Base-by-base conservation (phyloP, 768 basidiomycete species). In the Scleroderma bovista region DNA sequence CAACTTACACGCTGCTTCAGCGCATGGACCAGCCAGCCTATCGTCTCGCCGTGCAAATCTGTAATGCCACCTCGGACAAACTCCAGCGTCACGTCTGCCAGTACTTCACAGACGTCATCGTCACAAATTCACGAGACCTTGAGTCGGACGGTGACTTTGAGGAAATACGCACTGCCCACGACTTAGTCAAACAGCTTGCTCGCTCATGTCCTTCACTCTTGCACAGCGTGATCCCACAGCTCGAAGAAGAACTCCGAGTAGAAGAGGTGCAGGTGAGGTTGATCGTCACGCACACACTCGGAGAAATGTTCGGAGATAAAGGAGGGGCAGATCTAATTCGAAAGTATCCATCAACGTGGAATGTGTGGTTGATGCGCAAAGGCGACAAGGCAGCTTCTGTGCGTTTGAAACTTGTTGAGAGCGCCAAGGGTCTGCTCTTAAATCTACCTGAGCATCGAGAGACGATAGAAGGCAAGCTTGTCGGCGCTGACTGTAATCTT, bases 31-130 rank as follows among this genome's bases (percentile, higher is more conserved):
- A 88, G 54, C 80, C 90, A 10, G 81, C 87, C 0, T 87, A 83
- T 65, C 81, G 88, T 32, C 77, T 96, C 32, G 92, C 91, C 0
- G 84, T 88, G 3, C 83, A 88, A 58, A 81, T 96, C 24, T 94
- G 91, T 75, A 93, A 84, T 50, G 73, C 74, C 20, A 84, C 90
- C 0, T 77, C 88, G 3, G 91, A 93, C 66, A 89, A 87, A 65
- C 78, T 97, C 6, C 89, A 93, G 63, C 83, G 93, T 6, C 81
- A 93, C 54, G 87, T 95, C 41, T 88, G 85, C 61, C 83, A 88
- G 58, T 93, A 97, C 69, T 96, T 99, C 63, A 87, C 90, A 20
- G 94, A 96, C 58, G 83, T 90, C 52, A 88, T 94, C 59, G 77
- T 84, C 41, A 72, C 74, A 13, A 74, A 75, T 52, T 72, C 80